Evolutionary conservation across 2,329 filamentous ascomycete species (phyloP).

Genomic region (Alternaria longipes): DNA sequence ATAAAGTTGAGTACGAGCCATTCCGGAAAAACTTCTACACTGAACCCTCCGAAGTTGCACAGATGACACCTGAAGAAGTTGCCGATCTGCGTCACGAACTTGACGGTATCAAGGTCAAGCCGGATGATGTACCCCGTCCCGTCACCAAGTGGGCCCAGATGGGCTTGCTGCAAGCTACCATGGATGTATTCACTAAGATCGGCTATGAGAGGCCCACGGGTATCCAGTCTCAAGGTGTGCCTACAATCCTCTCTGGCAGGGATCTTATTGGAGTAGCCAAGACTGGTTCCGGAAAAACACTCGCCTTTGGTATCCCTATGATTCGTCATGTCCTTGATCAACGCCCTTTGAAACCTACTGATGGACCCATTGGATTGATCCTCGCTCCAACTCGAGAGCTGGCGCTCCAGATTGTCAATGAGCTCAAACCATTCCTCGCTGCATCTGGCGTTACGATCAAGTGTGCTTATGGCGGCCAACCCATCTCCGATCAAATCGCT

Average conservation of each 20-base stretch:
- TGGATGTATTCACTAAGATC: slow-evolving; percentile 83
- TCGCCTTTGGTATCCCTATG: slow-evolving; percentile 95
- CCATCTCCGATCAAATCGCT: slow-evolving; percentile 97
- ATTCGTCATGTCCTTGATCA: slow-evolving; percentile 98
- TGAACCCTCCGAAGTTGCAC: slow-evolving; percentile 82
- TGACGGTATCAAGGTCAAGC: slow-evolving; percentile 87
- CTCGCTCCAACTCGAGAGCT: slow-evolving; percentile 95
- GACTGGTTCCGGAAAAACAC: slow-evolving; percentile 96
- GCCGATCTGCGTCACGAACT: slow-evolving; percentile 83
- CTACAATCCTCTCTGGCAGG: slow-evolving; percentile 92
- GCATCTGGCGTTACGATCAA: slow-evolving; percentile 84
- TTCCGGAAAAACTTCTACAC: slow-evolving; percentile 96
- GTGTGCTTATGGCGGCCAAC: slow-evolving; percentile 92
- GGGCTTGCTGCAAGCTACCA: slow-evolving; percentile 83
- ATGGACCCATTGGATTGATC: slow-evolving; percentile 87
- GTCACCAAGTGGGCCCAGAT: slow-evolving; percentile 98
- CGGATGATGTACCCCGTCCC: slow-evolving; percentile 85
- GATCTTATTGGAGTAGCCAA: slow-evolving; percentile 97
- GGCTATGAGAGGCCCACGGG: slow-evolving; percentile 90
- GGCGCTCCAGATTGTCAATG: slow-evolving; percentile 90
- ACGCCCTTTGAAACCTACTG: slow-evolving; percentile 77
- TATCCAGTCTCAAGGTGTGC: slow-evolving; percentile 94
- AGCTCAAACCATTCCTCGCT: slow-evolving; percentile 94
- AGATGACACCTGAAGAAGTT: slow-evolving; percentile 86
- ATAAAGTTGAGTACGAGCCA: slow-evolving; percentile 82